Percentiles rank a stretch among this genome's conserved stretches.
These are phyloP conservation scores for Fusarium abutilonis DNA, from an alignment of 2,329 filamentous ascomycete species.

Conservation along the genomic window DNA sequence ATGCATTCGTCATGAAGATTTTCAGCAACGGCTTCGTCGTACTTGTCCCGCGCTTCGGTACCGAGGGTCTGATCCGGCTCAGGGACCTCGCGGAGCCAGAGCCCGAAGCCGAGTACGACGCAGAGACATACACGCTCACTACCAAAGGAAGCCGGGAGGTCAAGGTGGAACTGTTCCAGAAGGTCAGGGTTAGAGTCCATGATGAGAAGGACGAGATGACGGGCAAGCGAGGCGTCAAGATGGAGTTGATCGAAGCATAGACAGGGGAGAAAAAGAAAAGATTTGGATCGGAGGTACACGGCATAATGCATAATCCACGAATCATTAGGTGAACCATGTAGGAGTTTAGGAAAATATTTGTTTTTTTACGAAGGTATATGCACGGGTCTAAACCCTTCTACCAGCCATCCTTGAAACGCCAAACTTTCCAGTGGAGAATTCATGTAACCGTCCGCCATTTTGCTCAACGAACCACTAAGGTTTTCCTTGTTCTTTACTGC, in stretches of 20 bases:
- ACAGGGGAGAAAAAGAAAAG: not conserved
- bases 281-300: constrained; percentile 2
- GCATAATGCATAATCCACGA: constrained; percentile 30
- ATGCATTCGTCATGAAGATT: constrained; percentile 95
- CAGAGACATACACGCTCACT: constrained; percentile 81
- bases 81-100: constrained; percentile 82
- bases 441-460: constrained; percentile 44
- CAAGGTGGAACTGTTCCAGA: constrained; percentile 87
- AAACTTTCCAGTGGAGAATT: constrained; percentile 46
- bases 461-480: constrained; percentile 29
- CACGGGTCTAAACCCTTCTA: constrained; percentile 45
- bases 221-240: constrained; percentile 91
- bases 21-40: constrained; percentile 98
- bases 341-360: constrained; percentile 41
- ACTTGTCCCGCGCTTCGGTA: constrained; percentile 93
- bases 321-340: constrained; percentile 22
- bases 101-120: constrained; percentile 84
- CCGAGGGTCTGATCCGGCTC: constrained; percentile 89
- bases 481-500: constrained; percentile 50
- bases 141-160: constrained; percentile 65
- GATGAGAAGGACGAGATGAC: constrained; percentile 95
- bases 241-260: constrained; percentile 66
- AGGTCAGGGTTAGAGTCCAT: constrained; percentile 86
- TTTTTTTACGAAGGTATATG: constrained; percentile 42
- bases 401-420: constrained; percentile 50